phyloP scores from a whole-genome alignment of 2,329 filamentous ascomycete species.

The Cytospora chrysosperma region DNA sequence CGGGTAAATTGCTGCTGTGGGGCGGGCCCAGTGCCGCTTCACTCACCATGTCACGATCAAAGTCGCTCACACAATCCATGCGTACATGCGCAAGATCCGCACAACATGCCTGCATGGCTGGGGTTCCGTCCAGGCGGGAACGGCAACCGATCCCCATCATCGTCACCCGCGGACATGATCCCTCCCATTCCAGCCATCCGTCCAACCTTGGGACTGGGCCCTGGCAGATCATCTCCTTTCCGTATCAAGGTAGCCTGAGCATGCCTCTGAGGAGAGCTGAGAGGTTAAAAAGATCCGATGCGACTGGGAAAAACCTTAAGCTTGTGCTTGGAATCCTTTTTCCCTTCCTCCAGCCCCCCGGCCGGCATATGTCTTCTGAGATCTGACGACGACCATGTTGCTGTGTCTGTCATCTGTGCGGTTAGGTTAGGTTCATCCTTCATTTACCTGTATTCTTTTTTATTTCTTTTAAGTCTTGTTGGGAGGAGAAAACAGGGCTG shows the following conservation, averaged over 20 bases:
- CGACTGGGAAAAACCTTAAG: not conserved
- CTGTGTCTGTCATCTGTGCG: conserved; percentile 12
- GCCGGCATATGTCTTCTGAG: conserved; percentile 11
- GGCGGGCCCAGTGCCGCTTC: conserved; percentile 3
- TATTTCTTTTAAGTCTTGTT: not conserved
- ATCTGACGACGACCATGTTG: conserved; percentile 13
- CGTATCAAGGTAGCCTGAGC: conserved; percentile 7
- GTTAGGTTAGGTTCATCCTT: conserved; percentile 1
- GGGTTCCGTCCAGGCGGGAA: conserved; percentile 2
- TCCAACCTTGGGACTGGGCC: not conserved
- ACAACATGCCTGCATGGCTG: not conserved
- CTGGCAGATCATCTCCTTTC: conserved; percentile 9
- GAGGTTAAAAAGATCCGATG: too few relatives aligned
- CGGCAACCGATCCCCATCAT: not conserved
- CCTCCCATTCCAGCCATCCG: not conserved
- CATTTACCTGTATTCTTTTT: not conserved
- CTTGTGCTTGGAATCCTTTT: not conserved
- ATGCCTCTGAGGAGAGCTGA: not conserved
- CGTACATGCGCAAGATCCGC: too few relatives aligned
- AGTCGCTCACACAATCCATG: too few relatives aligned
- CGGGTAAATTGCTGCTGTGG: conserved; percentile 18
- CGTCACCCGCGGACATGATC: too few relatives aligned
- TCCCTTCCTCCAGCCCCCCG: not conserved
- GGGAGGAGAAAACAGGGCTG: not conserved
- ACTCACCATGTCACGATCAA: too few relatives aligned